phyloP scores from a whole-genome alignment of 371 early-diverging fungal genomes.

The Haplosporangium sp. region DNA sequence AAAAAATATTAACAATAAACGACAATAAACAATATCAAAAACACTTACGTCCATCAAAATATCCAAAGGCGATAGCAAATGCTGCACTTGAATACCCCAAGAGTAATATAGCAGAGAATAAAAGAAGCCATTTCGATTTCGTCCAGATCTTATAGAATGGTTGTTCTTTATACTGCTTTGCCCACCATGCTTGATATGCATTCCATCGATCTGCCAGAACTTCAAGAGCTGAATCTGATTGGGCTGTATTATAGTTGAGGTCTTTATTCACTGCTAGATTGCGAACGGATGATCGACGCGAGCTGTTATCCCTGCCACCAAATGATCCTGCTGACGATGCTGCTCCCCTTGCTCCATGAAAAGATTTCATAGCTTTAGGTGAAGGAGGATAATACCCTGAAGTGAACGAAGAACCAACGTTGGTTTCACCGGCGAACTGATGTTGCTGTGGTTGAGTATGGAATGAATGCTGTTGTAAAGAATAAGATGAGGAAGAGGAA shows the following conservation, averaged over 20 bases:
- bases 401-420: background rate
- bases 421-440: background rate
- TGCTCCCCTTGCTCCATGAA: background rate
- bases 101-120: conserved; percentile 31
- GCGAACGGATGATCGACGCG: conserved; percentile 18
- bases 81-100: conserved; percentile 32
- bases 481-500: background rate
- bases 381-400: background rate
- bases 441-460: conserved; percentile 5
- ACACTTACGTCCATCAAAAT: conserved; percentile 28
- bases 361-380: conserved; percentile 1
- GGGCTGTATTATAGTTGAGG: conserved; percentile 31
- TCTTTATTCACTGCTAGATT: conserved; percentile 6
- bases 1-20: too few species aligned
- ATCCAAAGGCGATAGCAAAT: conserved; percentile 29
- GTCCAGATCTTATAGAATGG: conserved; percentile 52
- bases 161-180: conserved; percentile 34
- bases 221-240: conserved; percentile 44
- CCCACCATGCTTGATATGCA: conserved; percentile 45
- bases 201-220: conserved; percentile 44
- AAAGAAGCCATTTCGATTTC: conserved; percentile 45
- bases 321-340: conserved; percentile 18
- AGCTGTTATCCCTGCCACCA: conserved; percentile 3
- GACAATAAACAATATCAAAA: background rate
- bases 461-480: conserved; percentile 3